phyloP scores from a whole-genome alignment of 768 basidiomycete species.

The Mycena albidolilacea region DNA sequence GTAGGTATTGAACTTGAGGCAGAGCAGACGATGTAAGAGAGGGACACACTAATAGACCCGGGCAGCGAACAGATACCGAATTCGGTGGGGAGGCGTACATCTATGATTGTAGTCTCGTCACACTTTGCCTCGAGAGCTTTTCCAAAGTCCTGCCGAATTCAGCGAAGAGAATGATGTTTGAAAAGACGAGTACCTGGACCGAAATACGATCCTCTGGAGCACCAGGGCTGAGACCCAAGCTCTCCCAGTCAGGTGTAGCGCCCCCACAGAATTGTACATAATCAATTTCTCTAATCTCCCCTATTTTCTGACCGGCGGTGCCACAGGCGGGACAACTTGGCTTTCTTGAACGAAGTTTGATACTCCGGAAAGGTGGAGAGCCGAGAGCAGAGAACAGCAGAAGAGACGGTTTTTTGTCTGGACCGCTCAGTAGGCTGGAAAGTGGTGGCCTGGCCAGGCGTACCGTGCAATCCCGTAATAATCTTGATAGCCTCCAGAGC shows the following conservation, averaged over 20 bases:
- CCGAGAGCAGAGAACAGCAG: conserved; percentile 83
- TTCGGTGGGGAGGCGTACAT: conserved; percentile 85
- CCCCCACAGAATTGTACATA: conserved; percentile 94
- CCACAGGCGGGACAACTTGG: conserved; percentile 86
- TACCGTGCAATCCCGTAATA: conserved; percentile 77
- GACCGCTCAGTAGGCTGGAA: background rate
- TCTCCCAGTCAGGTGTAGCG: conserved; percentile 74
- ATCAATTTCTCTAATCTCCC: conserved; percentile 71
- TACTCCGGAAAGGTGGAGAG: conserved; percentile 80
- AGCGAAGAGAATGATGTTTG: background rate
- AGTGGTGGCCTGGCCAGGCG: conserved; percentile 27
- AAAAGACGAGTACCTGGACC: conserved; percentile 54
- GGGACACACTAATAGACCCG: conserved; percentile 74
- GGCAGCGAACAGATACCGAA: conserved; percentile 91
- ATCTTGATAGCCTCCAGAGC: conserved; percentile 91
- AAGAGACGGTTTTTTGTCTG: conserved; percentile 75
- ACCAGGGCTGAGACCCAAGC: conserved; percentile 63
- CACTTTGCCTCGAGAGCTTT: conserved; percentile 25
- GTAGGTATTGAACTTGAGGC: conserved; percentile 13
- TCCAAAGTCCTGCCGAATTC: conserved; percentile 43
- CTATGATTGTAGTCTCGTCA: conserved; percentile 66
- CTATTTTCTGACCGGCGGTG: conserved; percentile 56
- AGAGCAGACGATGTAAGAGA: conserved; percentile 8
- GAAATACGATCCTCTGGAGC: conserved; percentile 58
- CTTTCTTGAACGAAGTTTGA: conserved; percentile 85